Conservation (phyloP, 331 rosid genomes). For the Quercus phellos region DNA sequence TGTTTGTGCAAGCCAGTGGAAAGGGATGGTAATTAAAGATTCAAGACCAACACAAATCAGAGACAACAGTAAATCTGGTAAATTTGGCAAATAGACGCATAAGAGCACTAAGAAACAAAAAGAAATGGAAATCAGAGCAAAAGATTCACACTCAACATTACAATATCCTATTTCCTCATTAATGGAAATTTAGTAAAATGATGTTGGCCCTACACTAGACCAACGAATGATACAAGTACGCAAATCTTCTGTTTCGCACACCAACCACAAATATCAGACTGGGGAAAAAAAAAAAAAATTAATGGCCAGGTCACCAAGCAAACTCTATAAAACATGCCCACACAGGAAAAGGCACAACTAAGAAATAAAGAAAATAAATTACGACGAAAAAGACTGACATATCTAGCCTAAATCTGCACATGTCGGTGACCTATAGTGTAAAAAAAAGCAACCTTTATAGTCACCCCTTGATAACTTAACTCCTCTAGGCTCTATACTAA, state of each 20-base stretch:
- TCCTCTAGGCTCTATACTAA: conserved; percentile 6
- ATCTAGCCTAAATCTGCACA: neutral
- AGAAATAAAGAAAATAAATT: neutral
- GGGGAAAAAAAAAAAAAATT: neutral
- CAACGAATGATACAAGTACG: neutral
- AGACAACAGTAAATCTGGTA: neutral
- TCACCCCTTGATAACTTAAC: neutral
- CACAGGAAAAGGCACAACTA: neutral
- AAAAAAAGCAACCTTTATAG: neutral
- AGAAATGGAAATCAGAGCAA: neutral
- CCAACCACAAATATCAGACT: neutral
- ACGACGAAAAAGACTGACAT: neutral
- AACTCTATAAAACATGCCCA: neutral
- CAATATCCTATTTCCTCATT: neutral
- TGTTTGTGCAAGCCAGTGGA: neutral
- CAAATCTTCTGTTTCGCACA: neutral
- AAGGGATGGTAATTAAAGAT: neutral
- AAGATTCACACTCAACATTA: neutral
- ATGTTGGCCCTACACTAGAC: neutral
- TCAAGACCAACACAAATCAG: neutral
- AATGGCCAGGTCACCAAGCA: neutral
- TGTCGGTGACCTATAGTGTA: neutral
- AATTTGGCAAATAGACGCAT: neutral
- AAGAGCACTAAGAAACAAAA: neutral
- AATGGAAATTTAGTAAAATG: neutral